Conservation (phyloP, 495 filamentous ascomycete genomes). For the Lepraria neglecta region DNA sequence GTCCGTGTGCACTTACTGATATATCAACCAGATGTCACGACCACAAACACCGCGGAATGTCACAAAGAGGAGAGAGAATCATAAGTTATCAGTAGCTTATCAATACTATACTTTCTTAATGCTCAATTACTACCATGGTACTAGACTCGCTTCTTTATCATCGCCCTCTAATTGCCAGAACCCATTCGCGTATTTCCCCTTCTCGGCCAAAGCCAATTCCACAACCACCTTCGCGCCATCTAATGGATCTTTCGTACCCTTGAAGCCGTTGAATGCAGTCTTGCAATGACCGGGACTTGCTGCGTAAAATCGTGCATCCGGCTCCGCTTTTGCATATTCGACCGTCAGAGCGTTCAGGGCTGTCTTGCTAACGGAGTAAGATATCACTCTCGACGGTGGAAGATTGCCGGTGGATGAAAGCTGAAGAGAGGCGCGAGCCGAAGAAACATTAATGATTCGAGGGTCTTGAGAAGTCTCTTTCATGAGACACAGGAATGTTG, state of each 20-base stretch:
- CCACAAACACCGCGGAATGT: neutral
- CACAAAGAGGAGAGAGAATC: neutral
- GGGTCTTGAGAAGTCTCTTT: constrained; percentile 28
- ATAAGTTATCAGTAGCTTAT: neutral
- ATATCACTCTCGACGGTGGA: constrained; percentile 19
- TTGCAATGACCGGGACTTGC: constrained; percentile 31
- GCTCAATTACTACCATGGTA: neutral
- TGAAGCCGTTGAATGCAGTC: constrained; percentile 36
- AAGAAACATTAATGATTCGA: constrained; percentile 27
- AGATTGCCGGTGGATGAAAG: constrained; percentile 18
- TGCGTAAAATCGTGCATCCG: constrained; percentile 35
- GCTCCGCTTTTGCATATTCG: constrained; percentile 41
- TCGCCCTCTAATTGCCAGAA: constrained; percentile 20
- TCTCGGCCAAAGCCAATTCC: constrained; percentile 28
- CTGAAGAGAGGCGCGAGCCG: constrained; percentile 17
- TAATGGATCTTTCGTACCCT: constrained; percentile 29
- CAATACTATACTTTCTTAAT: neutral
- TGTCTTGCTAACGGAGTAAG: constrained; percentile 50
- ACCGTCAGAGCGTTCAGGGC: constrained; percentile 46
- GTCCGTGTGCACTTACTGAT: neutral
- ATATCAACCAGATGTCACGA: no score
- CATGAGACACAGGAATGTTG: constrained; percentile 42
- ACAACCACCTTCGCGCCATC: constrained; percentile 32
- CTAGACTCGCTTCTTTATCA: neutral
- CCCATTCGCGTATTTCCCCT: constrained; percentile 26